Evolutionary conservation across 768 basidiomycete species (phyloP), one percentile per base, ranked within the genome.

Genomic region (Amanita jacksonii): DNA sequence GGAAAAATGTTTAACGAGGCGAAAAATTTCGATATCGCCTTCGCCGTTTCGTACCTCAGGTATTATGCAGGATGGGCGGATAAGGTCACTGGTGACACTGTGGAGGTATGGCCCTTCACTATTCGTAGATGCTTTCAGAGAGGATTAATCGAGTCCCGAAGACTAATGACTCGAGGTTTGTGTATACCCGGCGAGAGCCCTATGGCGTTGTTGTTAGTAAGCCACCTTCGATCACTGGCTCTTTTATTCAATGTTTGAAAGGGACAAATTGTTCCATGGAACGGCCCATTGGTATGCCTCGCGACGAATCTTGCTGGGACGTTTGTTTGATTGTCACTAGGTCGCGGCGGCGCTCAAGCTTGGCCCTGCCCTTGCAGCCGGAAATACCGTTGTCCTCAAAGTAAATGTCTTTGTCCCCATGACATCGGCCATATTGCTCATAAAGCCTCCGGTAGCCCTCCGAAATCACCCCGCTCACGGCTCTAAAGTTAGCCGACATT

Each of bases 51-150:
- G 16, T 66, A 67, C 24, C 59, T 90, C 51, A 69, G 76, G 25
- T 94, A 93, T 65, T 97, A 84, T 54, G 87, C 79, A 31, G 92
- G 91, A n/a, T 87, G 86, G 80, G 86, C 89, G 16, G 91, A 92
- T 67, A 94, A 93, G 66, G 62, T 84, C 43, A 66, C 71, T 5
- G 87, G 85, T 4, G 75, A 86, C 58, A 78, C 77, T 7, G 79
- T 89, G 57, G 85, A 90, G 58, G 66, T 66, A 28, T 8, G 56
- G 35, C 23, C 22, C 22, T 18, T 49, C 24, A 5, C n/a, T n/a
- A n/a, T n/a, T n/a, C n/a, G n/a, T n/a, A n/a, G n/a, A n/a, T n/a
- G n/a, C n/a, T n/a, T n/a, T n/a, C n/a, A n/a, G n/a, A n/a, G n/a
- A n/a, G n/a, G n/a, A n/a, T n/a, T n/a, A n/a, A n/a, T n/a, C n/a